These are phyloP conservation scores for Aspergillus hiratsukae DNA, from an alignment of 2,329 filamentous ascomycete genomes.

Conservation along the genomic window DNA sequence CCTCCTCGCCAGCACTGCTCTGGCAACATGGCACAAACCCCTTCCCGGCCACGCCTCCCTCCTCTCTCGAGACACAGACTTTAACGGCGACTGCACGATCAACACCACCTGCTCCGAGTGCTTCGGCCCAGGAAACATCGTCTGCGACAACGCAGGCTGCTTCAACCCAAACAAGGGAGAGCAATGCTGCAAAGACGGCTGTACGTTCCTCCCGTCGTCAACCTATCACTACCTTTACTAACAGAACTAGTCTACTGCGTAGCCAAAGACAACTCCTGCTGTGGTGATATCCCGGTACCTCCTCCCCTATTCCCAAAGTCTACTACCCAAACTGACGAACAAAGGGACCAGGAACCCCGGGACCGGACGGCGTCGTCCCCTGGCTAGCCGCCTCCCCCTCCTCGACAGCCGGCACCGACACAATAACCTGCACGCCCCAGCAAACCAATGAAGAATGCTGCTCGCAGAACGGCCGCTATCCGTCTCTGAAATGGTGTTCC, in stretches of 20 bases:
- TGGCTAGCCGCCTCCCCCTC: too few relatives aligned
- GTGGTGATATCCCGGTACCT: not conserved
- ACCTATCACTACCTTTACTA: not conserved
- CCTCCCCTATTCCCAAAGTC: not conserved
- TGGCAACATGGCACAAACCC: not conserved
- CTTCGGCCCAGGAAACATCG: constrained; percentile 5
- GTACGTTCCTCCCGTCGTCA: not conserved
- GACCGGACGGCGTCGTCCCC: not conserved
- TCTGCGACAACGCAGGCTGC: constrained; percentile 7
- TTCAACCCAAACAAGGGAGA: constrained; percentile 6
- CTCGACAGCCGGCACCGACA: not conserved
- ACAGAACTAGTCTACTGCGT: not conserved
- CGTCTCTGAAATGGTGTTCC: constrained; percentile 5
- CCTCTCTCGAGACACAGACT: not conserved
- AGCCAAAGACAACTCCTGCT: not conserved
- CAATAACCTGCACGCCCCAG: not conserved
- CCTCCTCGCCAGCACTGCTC: not conserved
- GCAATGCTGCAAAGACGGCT: constrained; percentile 6
- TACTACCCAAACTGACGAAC: not conserved
- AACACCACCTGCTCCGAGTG: constrained; percentile 3
- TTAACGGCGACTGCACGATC: not conserved
- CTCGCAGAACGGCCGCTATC: not conserved
- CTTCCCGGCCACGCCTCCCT: not conserved
- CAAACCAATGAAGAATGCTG: constrained; percentile 6
- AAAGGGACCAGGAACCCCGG: not conserved